phyloP scores from a whole-genome alignment of 306 rosid species.

The Lathyrus tuberosus region DNA sequence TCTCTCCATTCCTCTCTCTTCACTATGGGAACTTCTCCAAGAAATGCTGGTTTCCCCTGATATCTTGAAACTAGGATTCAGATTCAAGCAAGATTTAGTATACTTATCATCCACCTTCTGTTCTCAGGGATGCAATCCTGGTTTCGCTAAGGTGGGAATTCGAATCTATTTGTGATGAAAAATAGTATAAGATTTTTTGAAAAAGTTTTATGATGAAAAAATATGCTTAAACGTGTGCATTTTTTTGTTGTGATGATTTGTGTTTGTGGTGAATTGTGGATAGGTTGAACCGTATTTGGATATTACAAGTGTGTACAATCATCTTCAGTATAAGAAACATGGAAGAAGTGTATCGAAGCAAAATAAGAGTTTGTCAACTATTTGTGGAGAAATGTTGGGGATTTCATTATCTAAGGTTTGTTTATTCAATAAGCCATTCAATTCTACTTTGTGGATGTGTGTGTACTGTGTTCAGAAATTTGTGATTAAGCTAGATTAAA shows the following conservation, averaged over 20 bases:
- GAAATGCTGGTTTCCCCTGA: slow-evolving; percentile 61
- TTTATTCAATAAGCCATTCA: slow-evolving; percentile 25
- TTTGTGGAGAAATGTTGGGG: slow-evolving; percentile 75
- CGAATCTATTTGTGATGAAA: neutral
- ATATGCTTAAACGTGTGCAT: neutral
- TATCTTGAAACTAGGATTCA: slow-evolving; percentile 77
- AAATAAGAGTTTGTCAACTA: slow-evolving; percentile 71
- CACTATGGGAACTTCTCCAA: slow-evolving; percentile 62
- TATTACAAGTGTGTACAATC: slow-evolving; percentile 65
- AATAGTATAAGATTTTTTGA: neutral
- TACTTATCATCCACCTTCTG: slow-evolving; percentile 76
- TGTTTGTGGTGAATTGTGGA: slow-evolving; percentile 31
- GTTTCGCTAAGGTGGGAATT: slow-evolving; percentile 60
- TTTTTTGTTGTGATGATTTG: slow-evolving; percentile 6
- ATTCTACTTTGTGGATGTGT: neutral
- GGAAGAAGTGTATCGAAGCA: slow-evolving; percentile 68
- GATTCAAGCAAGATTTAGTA: slow-evolving; percentile 85
- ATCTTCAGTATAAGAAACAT: slow-evolving; percentile 61
- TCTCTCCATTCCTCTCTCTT: slow-evolving; percentile 54
- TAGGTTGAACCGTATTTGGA: slow-evolving; percentile 91
- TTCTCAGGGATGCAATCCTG: slow-evolving; percentile 64
- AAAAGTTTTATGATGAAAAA: too few species aligned
- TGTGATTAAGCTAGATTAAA: neutral
- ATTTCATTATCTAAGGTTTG: slow-evolving; percentile 84
- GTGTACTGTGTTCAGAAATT: neutral